phyloP scores from a whole-genome alignment of 345 rosid genomes.

The Melaleuca quinquenervia region DNA sequence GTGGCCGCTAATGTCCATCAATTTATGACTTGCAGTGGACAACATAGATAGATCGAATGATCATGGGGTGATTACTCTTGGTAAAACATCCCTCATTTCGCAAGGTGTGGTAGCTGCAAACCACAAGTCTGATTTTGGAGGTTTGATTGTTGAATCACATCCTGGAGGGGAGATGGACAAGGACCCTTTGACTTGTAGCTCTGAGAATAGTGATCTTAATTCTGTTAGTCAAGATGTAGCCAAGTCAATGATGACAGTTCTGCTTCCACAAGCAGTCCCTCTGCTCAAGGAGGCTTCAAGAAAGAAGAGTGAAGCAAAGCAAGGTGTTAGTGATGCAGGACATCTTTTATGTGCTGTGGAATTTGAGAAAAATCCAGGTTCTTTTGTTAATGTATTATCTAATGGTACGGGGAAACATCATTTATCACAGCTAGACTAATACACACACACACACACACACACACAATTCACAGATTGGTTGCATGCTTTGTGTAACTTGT shows the following conservation, averaged over 20 bases:
- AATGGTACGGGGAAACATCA: not conserved
- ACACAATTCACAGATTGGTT: not conserved
- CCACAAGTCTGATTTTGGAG: constrained; percentile 19
- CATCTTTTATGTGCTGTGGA: constrained; percentile 8
- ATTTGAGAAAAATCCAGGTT: not conserved
- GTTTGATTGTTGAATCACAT: constrained; percentile 23
- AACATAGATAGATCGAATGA: constrained; percentile 23
- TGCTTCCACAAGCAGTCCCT: constrained; percentile 91
- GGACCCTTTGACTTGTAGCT: constrained; percentile 25
- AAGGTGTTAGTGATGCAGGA: constrained; percentile 3
- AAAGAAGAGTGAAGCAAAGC: constrained; percentile 22
- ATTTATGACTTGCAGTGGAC: constrained; percentile 6
- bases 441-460: too few species aligned
- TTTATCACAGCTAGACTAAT: not conserved
- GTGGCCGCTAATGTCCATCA: constrained; percentile 4
- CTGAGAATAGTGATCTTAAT: constrained; percentile 35
- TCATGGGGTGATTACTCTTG: constrained; percentile 14
- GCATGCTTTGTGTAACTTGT: not conserved
- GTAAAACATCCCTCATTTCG: not conserved
- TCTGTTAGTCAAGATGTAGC: constrained; percentile 49
- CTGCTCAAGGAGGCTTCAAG: constrained; percentile 47
- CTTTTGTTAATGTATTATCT: not conserved
- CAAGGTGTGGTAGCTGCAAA: constrained; percentile 20
- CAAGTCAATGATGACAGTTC: constrained; percentile 69
- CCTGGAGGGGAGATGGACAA: constrained; percentile 29